Evolutionary conservation across 768 basidiomycete genomes (phyloP).

Genomic region (Phanerochaete carnosa): DNA sequence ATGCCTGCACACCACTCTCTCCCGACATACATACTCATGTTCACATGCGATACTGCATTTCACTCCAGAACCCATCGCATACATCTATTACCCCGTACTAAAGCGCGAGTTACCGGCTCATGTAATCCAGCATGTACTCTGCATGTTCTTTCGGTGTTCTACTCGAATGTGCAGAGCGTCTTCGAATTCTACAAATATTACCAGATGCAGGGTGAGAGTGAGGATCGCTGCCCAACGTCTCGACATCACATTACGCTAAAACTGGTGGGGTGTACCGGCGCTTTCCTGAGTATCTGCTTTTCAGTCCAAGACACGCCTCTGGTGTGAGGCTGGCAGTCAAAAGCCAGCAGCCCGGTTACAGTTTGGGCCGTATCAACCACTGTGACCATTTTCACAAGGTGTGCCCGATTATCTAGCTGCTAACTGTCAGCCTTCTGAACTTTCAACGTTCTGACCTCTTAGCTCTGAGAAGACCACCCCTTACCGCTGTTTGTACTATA

Average conservation of each 20-base stretch:
- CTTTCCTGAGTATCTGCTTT: neutral
- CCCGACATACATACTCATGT: neutral
- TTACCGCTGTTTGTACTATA: constrained; percentile 1
- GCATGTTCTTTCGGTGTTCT: neutral
- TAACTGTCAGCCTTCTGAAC: neutral
- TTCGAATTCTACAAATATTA: neutral
- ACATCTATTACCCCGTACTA: neutral
- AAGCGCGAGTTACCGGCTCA: neutral
- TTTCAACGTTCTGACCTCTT: neutral
- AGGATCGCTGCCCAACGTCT: too few relatives aligned
- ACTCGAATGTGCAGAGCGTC: neutral
- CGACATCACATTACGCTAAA: neutral
- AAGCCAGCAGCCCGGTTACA: neutral
- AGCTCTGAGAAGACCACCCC: neutral
- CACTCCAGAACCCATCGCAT: neutral
- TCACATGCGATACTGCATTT: neutral
- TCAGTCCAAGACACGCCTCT: neutral
- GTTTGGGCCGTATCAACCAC: neutral
- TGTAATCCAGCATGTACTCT: constrained; percentile 3
- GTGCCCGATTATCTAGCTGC: neutral
- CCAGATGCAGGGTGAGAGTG: neutral
- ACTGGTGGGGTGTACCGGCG: neutral
- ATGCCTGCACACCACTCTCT: neutral
- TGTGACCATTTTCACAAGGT: neutral
- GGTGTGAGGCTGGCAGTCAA: neutral